phyloP scores from a whole-genome alignment of 2,329 filamentous ascomycete genomes.

The Phyllosticta citribraziliensis region DNA sequence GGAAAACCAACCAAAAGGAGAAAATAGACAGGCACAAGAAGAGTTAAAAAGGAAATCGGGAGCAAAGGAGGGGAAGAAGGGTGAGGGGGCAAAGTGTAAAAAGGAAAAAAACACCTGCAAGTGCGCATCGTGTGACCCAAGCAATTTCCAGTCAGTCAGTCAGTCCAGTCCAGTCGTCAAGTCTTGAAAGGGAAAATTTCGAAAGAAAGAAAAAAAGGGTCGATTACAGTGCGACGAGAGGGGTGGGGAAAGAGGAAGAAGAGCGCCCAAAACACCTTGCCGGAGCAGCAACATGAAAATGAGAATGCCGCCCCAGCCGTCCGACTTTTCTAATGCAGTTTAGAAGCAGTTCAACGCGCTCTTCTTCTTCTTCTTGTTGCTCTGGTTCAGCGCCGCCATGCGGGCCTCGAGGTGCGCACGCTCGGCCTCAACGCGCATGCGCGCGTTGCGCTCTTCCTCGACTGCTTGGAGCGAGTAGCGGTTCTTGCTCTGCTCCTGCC shows the following conservation, averaged over 20 bases:
- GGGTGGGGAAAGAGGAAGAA: neutral
- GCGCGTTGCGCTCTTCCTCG: slow-evolving; percentile 91
- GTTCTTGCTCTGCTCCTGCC: slow-evolving; percentile 49
- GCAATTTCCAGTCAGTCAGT: neutral
- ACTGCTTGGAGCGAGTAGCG: slow-evolving; percentile 72
- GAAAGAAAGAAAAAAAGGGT: neutral
- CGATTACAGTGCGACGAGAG: neutral
- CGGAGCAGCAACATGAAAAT: neutral
- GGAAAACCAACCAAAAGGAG: neutral
- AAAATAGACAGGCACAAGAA: neutral
- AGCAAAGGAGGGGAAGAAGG: neutral
- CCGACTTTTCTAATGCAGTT: neutral
- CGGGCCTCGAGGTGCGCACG: slow-evolving; percentile 83
- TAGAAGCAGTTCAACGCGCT: slow-evolving; percentile 96
- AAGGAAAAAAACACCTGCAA: neutral
- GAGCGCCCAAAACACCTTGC: neutral
- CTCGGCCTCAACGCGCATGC: slow-evolving; percentile 81
- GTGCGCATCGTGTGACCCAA: neutral
- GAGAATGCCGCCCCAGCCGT: neutral
- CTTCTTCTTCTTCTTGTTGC: slow-evolving; percentile 92
- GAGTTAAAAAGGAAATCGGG: neutral
- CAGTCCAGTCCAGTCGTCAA: neutral
- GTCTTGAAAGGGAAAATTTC: neutral
- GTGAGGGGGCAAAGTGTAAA: slow-evolving; percentile 2
- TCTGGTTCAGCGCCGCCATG: slow-evolving; percentile 64